phyloP scores from a whole-genome alignment of 495 filamentous ascomycete genomes.

The Bacidia rubella region DNA sequence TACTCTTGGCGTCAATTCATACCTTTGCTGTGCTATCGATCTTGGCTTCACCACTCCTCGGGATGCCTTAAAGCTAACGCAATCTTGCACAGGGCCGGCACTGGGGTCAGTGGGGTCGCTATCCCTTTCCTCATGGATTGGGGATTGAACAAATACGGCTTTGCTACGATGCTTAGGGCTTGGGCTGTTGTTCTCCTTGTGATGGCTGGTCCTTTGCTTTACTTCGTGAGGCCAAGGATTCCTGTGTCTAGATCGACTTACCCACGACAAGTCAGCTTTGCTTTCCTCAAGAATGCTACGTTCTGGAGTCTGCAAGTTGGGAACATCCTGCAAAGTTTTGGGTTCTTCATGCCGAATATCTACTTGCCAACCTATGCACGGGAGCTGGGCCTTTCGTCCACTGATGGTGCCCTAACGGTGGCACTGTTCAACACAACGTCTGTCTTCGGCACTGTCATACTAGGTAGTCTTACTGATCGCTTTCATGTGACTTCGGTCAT shows the following conservation, averaged over 20 bases:
- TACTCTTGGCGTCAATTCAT: no score
- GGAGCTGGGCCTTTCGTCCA: conserved; percentile 30
- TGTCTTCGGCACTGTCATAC: conserved; percentile 41
- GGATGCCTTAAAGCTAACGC: no score
- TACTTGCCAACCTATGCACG: conserved; percentile 50
- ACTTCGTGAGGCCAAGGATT: conserved; percentile 44
- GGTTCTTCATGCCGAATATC: conserved; percentile 53
- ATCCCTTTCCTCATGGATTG: conserved; percentile 41
- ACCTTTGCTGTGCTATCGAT: no score
- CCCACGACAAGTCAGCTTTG: conserved; percentile 29
- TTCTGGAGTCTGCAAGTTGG: conserved; percentile 45
- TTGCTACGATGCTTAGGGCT: conserved; percentile 38
- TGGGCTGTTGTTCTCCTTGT: conserved; percentile 40
- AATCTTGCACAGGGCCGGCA: conserved; percentile 24
- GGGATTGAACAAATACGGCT: conserved; percentile 39
- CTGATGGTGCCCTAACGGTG: conserved; percentile 37
- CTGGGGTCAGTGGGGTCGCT: conserved; percentile 32
- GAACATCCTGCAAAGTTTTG: conserved; percentile 48
- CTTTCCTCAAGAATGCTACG: conserved; percentile 33
- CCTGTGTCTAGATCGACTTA: conserved; percentile 26
- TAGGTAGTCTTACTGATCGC: conserved; percentile 48
- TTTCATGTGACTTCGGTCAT: conserved; percentile 47
- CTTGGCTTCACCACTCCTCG: no score
- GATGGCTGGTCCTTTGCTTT: conserved; percentile 37
- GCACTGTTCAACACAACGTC: conserved; percentile 44